Conservation (phyloP, 805 yeast genomes). For the Candida railenensis region DNA sequence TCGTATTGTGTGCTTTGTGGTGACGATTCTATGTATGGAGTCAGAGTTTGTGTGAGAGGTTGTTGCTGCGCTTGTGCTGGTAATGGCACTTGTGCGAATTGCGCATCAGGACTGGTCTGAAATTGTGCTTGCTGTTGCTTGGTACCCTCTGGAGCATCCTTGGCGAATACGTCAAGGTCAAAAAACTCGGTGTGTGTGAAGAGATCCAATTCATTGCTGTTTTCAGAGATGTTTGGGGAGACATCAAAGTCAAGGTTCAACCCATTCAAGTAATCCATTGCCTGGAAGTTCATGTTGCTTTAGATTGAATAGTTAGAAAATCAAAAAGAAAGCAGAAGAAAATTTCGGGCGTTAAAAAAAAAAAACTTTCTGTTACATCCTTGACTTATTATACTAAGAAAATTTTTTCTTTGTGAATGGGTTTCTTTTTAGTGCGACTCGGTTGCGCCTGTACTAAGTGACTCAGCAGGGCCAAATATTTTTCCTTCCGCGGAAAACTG, state of each 20-base stretch:
- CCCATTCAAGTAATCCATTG: slow-evolving; percentile 39
- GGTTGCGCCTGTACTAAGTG: background rate
- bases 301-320: background rate
- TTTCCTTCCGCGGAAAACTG: background rate
- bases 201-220: slow-evolving; percentile 33
- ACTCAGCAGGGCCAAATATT: background rate
- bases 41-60: background rate
- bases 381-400: background rate
- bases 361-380: background rate
- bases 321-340: background rate
- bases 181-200: slow-evolving; percentile 40
- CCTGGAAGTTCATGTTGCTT: slow-evolving; percentile 37
- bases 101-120: too few relatives aligned
- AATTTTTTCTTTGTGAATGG: background rate
- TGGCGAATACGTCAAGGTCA: slow-evolving; percentile 35
- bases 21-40: background rate
- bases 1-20: slow-evolving; percentile 6
- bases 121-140: slow-evolving; percentile 8
- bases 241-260: slow-evolving; percentile 37
- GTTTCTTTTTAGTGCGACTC: background rate
- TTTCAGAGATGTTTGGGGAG: slow-evolving; percentile 17
- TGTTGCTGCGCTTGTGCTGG: slow-evolving; percentile 3
- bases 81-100: too few relatives aligned
- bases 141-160: slow-evolving; percentile 11
- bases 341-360: background rate